Evolutionary conservation across 2,329 filamentous ascomycete genomes (phyloP).

Genomic region (Alternaria dauci): DNA sequence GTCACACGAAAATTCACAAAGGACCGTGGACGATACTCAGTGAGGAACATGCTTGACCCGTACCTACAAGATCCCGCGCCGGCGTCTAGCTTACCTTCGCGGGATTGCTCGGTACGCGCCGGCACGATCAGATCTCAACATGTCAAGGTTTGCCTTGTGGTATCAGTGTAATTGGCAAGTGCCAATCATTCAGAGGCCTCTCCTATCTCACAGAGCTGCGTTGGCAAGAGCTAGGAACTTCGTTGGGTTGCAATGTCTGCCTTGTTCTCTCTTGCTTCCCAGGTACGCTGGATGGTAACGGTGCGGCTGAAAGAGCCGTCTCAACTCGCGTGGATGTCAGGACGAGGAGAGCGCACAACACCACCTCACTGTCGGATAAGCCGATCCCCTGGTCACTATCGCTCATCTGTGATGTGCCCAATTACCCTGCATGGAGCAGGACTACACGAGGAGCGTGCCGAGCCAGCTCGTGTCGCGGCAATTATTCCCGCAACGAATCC

Average conservation of each 20-base stretch:
- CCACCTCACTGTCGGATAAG: background rate
- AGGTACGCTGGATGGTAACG: background rate
- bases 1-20: constrained; percentile 7
- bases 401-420: background rate
- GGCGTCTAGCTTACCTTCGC: constrained; percentile 2
- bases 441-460: background rate
- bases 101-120: constrained; percentile 15
- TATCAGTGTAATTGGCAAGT: background rate
- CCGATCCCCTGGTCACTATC: background rate
- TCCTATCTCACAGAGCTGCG: background rate
- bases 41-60: background rate
- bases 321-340: background rate
- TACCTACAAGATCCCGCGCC: background rate
- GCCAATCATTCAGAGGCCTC: background rate
- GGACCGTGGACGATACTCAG: background rate
- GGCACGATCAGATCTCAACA: constrained; percentile 8
- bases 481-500: background rate
- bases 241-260: background rate
- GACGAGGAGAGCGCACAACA: constrained; percentile 1
- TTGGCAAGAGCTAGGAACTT: background rate
- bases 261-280: background rate
- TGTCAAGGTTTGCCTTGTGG: background rate
- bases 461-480: background rate
- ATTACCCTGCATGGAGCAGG: background rate
- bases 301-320: constrained; percentile 5